Evolutionary conservation across 805 yeast species (phyloP), one percentile per base, ranked within the genome.

Genomic region (Grigorovia transvaalensis): DNA sequence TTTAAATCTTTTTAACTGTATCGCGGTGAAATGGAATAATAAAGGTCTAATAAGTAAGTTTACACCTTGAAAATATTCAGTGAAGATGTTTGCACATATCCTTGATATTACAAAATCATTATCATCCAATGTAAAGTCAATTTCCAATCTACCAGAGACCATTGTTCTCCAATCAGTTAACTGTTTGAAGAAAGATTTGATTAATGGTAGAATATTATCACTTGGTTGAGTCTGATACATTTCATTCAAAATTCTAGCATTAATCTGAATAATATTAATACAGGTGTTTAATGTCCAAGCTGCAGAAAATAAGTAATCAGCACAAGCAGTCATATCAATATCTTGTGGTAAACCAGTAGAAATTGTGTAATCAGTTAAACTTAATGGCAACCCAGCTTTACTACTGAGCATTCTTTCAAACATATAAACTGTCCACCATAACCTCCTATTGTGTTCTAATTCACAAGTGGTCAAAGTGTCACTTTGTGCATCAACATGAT

Each of bases 381-480:
- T 80, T 45, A 85, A 65, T 0, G 95, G 95, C 27, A 85, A 68
- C 0, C 95, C 95, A 0, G 90, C 90, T 60, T 85, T 85, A 12
- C 90, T 83, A 7, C 88, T 83, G 44, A 85, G 67, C 91, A 85
- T 85, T 65, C 91, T 70, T 68, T 89, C 97, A 58, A 87, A 78
- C 66, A 83, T 80, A 67, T 87, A 88, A 35, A 84, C 81, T 44
- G 89, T 83, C 96, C 96, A 89, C 72, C 91, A 89, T 40, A 88
- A 68, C 53, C 90, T 77, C 62, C 95, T 77, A 49, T 96, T 75
- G 65, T 86, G 89, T 57, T 90, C 96, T 57, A 85, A 81, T 71
- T 84, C 91, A 58, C 78, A 77, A 56, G 80, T 74, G 38, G 81
- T 74, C 18, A 85, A 71, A 40, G 74, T 79, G 55, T 81, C 88